Percentiles rank a stretch among this genome's conserved stretches.
Conservation (phyloP, 2,329 filamentous ascomycete species). For the Exophiala calicioides region DNA sequence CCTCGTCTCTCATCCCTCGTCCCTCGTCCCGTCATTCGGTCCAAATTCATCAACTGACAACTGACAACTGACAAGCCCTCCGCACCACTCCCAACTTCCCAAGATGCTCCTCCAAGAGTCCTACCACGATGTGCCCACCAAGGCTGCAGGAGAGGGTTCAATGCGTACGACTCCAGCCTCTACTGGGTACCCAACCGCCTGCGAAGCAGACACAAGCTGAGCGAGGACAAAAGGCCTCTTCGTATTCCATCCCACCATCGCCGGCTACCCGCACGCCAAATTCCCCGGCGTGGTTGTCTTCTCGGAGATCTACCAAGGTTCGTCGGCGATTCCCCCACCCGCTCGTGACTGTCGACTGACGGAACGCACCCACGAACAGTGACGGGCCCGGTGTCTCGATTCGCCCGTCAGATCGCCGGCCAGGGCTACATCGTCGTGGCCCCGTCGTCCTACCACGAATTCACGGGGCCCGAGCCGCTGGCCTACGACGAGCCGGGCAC, state of each 20-base stretch:
- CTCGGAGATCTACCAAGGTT: constrained; percentile 96
- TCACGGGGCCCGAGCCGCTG: constrained; percentile 78
- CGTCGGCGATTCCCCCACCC: constrained; percentile 26
- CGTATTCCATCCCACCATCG: constrained; percentile 80
- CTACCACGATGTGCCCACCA: constrained; percentile 60
- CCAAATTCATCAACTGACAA: neutral
- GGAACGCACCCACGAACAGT: constrained; percentile 55
- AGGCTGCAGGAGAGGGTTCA: constrained; percentile 55
- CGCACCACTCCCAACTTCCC: neutral
- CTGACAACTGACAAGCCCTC: neutral
- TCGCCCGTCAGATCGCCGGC: constrained; percentile 86
- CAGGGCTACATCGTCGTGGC: constrained; percentile 93
- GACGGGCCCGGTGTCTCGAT: constrained; percentile 84
- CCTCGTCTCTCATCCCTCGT: too few relatives aligned
- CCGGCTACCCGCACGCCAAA: constrained; percentile 82
- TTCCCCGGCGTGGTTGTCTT: constrained; percentile 89
- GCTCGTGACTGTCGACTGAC: neutral
- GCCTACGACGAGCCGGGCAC: constrained; percentile 87
- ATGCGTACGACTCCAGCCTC: constrained; percentile 53
- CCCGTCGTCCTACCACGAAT: constrained; percentile 90
- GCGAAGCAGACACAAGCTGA: constrained; percentile 14
- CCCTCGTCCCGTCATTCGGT: too few relatives aligned
- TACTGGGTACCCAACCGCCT: constrained; percentile 12
- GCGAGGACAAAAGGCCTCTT: constrained; percentile 67
- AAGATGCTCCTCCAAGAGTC: constrained; percentile 63